Evolutionary conservation across 768 basidiomycete species (phyloP), one percentile per base, ranked within the genome.

Genomic region (Tricholoma bakamatsutake): DNA sequence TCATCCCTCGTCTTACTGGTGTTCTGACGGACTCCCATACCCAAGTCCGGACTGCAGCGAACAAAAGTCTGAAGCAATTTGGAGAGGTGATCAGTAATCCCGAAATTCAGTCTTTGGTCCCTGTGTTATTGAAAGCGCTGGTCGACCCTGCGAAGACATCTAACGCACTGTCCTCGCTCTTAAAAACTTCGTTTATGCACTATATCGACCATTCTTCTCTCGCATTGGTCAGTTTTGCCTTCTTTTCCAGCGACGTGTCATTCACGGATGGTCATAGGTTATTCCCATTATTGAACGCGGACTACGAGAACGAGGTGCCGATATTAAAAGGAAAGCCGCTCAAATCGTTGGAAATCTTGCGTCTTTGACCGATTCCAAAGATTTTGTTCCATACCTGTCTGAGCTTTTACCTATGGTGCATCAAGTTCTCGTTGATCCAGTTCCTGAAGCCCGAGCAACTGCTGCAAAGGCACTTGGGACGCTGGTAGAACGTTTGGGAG

Each of bases 41-140:
- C 12, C 96, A 98, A 78, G 97, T 99, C 30, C 84, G 93, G 59
- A 72, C 82, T 6, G 85, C 95, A 2, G 97, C 96, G 13, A 98
- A 98, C 74, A 88, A 90, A 72, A 93, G 91, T 69, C 73, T 99
- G 71, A 98, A 98, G 70, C 90, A 92, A 67, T 98, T 99, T 67
- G 97, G 97, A 31, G 97, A 98, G 71, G 97, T 99, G 54, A 94
- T 98, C 66, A 93, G 80, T 70, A 99, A 98, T 64, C 97, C 97
- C 0, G 97, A 99, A 72, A 93, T 98, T 57, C 91, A 96, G 67
- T 83, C 84, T 7, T 77, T 99, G 57, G 93, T 94, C 15, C 90
- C 90, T 6, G 80, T 87, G 10, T 82, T 98, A 59, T 82, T 98
- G 62, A 98, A 93, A 68, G 97, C 97, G 0, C 78, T 99, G 59